Evolutionary conservation across 495 filamentous ascomycete genomes (phyloP).

Genomic region (Aspergillus sclerotiicarbonarius): DNA sequence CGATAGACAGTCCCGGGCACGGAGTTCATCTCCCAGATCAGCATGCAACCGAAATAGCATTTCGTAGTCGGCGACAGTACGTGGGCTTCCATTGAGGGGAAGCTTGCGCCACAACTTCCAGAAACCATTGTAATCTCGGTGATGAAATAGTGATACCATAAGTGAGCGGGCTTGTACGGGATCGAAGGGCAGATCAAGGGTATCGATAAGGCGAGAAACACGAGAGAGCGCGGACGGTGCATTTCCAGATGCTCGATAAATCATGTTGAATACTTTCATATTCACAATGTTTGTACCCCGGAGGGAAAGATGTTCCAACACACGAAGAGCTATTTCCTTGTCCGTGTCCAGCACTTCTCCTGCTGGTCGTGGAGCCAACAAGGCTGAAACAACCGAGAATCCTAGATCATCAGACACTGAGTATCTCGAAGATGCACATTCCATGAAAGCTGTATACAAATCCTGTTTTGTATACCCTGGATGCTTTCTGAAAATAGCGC

Average conservation of each 20-base stretch:
- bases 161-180: constrained; percentile 44
- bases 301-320: constrained; percentile 46
- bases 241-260: constrained; percentile 33
- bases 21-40: constrained; percentile 39
- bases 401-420: constrained; percentile 35
- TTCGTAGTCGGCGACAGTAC: constrained; percentile 56
- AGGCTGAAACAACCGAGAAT: constrained; percentile 32
- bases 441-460: constrained; percentile 29
- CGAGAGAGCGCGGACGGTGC: constrained; percentile 3
- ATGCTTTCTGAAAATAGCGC: constrained; percentile 38
- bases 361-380: constrained; percentile 30
- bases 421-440: constrained; percentile 32
- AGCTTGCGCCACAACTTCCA: constrained; percentile 62
- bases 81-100: constrained; percentile 45
- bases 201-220: constrained; percentile 30
- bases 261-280: constrained; percentile 41
- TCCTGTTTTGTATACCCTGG: constrained; percentile 34
- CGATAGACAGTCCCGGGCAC: constrained; percentile 49
- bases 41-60: constrained; percentile 54
- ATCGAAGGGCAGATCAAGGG: constrained; percentile 44
- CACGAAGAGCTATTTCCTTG: constrained; percentile 40
- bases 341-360: constrained; percentile 24
- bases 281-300: constrained; percentile 43
- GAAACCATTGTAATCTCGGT: constrained; percentile 52
- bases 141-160: constrained; percentile 42